Percentiles rank a stretch among this genome's conserved stretches.
These are phyloP conservation scores for Lentinula raphanica DNA, from an alignment of 768 basidiomycete species.

Conservation along the genomic window DNA sequence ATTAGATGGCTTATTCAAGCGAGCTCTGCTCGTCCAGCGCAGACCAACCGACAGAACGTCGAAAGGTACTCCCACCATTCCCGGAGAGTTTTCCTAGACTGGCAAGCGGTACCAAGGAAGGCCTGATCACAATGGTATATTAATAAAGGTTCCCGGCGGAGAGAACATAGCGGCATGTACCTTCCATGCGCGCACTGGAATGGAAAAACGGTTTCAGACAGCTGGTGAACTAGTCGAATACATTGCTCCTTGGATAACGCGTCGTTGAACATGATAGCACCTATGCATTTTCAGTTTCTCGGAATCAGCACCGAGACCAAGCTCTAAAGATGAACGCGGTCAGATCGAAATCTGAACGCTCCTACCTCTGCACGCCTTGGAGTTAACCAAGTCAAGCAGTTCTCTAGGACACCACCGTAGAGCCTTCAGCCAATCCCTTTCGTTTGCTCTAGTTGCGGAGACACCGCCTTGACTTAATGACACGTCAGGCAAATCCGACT, in stretches of 20 bases:
- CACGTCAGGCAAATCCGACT: conserved; percentile 35
- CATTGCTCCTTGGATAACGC: conserved; percentile 63
- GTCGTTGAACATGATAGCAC: conserved; percentile 98
- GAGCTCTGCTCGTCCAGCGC: conserved; percentile 6
- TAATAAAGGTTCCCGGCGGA: conserved; percentile 5
- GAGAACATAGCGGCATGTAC: conserved; percentile 27
- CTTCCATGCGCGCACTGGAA: conserved; percentile 97
- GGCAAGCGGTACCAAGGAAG: conserved; percentile 50
- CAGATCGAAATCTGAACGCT: conserved; percentile 48
- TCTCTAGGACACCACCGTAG: conserved; percentile 79
- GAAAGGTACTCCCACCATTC: not conserved
- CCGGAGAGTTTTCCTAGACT: conserved; percentile 17
- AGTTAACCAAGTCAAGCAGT: conserved; percentile 82
- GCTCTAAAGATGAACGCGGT: not conserved
- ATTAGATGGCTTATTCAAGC: conserved; percentile 7
- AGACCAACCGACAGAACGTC: conserved; percentile 4
- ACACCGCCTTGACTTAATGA: conserved; percentile 20
- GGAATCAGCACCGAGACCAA: not conserved
- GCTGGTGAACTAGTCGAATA: conserved; percentile 54
- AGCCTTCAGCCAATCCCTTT: conserved; percentile 58
- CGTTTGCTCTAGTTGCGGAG: conserved; percentile 9
- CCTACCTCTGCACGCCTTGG: conserved; percentile 90
- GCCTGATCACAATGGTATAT: conserved; percentile 27
- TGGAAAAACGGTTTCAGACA: conserved; percentile 73
- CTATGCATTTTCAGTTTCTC: conserved; percentile 32